Conservation (phyloP, 805 yeast genomes). For the Pichia exigua region DNA sequence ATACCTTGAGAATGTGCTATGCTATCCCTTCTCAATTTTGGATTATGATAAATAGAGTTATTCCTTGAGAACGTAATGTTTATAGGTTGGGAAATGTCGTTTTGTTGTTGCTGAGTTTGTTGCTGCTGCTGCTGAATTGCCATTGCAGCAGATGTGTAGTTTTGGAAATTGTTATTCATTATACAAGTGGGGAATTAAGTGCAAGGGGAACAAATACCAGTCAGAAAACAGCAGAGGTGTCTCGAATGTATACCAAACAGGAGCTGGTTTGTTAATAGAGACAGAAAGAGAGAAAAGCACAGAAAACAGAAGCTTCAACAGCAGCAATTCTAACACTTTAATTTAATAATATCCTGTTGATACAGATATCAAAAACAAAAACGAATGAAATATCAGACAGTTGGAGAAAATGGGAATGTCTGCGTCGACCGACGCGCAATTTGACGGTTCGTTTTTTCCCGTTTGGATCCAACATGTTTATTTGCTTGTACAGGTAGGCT, state of each 20-base stretch:
- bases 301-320: too few species aligned
- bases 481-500: too few species aligned
- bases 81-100: conserved; percentile 30
- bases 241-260: neutral
- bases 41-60: conserved; percentile 32
- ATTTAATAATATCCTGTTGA: too few species aligned
- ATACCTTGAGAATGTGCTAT: conserved; percentile 95
- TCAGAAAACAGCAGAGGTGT: neutral
- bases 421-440: too few species aligned
- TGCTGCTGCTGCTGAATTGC: conserved; percentile 22
- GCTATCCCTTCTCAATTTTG: conserved; percentile 74
- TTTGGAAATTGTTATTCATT: neutral
- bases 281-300: too few species aligned
- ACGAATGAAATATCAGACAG: too few species aligned
- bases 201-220: neutral
- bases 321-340: too few species aligned
- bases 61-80: conserved; percentile 31
- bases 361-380: too few species aligned
- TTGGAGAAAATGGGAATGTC: too few species aligned
- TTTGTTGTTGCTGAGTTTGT: neutral
- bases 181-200: neutral
- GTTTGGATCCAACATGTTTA: too few species aligned
- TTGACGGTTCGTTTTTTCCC: too few species aligned
- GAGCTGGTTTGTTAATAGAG: neutral
- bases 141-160: conserved; percentile 20